These are phyloP conservation scores for Sindora glabra DNA, from an alignment of 306 rosid genomes.

Conservation along the genomic window DNA sequence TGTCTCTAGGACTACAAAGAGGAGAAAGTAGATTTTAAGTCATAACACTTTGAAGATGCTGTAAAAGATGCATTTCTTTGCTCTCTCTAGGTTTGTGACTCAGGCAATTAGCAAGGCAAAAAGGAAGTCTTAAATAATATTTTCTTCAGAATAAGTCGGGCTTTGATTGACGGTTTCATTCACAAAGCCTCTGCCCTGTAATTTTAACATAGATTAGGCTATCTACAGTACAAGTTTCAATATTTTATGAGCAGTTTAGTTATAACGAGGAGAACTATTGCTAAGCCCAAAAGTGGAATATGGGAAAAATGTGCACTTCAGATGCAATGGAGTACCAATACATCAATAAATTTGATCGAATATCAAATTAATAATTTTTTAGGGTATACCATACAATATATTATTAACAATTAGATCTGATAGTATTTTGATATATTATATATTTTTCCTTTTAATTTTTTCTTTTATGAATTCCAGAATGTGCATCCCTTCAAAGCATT, in stretches of 20 bases:
- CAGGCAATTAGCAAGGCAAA: constrained; percentile 32
- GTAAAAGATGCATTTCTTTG: constrained; percentile 23
- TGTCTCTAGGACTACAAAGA: constrained; percentile 52
- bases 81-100: constrained; percentile 17
- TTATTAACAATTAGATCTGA: too few species aligned
- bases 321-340: too few species aligned
- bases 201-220: constrained; percentile 24
- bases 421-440: too few species aligned
- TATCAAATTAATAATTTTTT: constrained; percentile 5
- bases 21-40: constrained; percentile 21
- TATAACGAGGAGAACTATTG: constrained; percentile 16
- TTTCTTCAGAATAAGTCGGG: constrained; percentile 38
- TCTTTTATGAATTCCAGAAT: too few species aligned
- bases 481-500: too few species aligned
- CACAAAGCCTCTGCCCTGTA: constrained; percentile 22
- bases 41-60: constrained; percentile 18
- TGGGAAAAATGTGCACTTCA: too few species aligned
- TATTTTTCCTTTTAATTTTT: too few species aligned
- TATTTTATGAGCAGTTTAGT: constrained; percentile 13
- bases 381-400: too few species aligned
- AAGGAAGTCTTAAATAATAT: constrained; percentile 29
- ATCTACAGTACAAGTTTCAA: constrained; percentile 23
- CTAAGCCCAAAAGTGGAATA: constrained; percentile 9
- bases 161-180: constrained; percentile 31
- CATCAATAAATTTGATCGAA: too few species aligned